Conservation (phyloP, 805 yeast species). For the Candida methanosorbosa region DNA sequence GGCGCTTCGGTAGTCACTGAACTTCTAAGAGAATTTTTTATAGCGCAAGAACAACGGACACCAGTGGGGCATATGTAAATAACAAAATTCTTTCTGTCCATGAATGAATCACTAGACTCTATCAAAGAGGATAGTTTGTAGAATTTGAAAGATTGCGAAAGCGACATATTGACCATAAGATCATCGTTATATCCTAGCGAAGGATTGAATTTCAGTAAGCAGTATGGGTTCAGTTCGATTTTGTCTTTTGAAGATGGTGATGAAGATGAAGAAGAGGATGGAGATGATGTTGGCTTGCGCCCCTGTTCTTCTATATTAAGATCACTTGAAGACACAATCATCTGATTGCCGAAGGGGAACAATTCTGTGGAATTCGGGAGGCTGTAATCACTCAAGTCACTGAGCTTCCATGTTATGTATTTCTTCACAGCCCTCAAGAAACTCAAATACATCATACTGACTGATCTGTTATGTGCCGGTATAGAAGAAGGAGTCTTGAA, state of each 20-base stretch:
- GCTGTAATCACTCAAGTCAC: conserved; percentile 8
- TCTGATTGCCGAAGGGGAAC: conserved; percentile 45
- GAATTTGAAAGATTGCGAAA: conserved; percentile 8
- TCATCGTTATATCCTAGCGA: conserved; percentile 38
- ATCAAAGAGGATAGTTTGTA: conserved; percentile 11
- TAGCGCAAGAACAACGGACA: conserved; percentile 35
- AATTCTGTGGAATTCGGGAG: conserved; percentile 24
- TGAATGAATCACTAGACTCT: conserved; percentile 7
- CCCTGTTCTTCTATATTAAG: too few relatives aligned
- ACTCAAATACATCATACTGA: conserved; percentile 30
- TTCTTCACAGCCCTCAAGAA: conserved; percentile 42
- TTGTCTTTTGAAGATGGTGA: background rate
- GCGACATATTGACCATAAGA: conserved; percentile 27
- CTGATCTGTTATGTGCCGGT: conserved; percentile 16
- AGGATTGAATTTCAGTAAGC: conserved; percentile 37
- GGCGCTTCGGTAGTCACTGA: conserved; percentile 33
- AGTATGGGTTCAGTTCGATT: conserved; percentile 8
- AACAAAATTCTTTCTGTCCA: conserved; percentile 24
- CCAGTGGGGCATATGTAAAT: conserved; percentile 49
- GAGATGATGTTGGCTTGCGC: conserved; percentile 5
- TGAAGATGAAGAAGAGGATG: background rate
- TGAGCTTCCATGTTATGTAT: conserved; percentile 21
- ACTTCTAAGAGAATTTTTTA: conserved; percentile 22
- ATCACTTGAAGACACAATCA: conserved; percentile 17
- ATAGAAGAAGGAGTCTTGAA: conserved; percentile 5